Base-by-base conservation (phyloP, 371 early-diverging fungal genomes). In the Blastocladiella emersonii region DNA sequence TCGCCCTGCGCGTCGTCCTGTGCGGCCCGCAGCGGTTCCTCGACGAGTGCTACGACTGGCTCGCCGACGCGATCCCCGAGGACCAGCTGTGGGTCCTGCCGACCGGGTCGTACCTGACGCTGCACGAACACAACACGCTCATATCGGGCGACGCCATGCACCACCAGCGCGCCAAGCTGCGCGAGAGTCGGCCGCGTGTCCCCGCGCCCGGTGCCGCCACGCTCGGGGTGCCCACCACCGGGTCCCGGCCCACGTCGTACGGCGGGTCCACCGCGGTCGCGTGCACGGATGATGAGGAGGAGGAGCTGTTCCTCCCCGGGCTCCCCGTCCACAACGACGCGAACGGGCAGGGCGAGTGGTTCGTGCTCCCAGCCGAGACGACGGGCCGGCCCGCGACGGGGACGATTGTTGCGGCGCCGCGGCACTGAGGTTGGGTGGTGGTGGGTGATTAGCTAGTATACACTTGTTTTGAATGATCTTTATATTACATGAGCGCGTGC, bases 11-110 rank as follows among this genome's bases (percentile, higher is more conserved):
- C 13, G 32, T 51, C 1, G 53, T 8, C 30, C 30, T 51, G 30
- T 51, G 53, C 19, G 53, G 53, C 15, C 53, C 53, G 23, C 53
- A 51, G 32, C 30, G 30, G 53, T 51, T 51, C 53, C 53, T 51
- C 21, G 53, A 51, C 53, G 15, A 25, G 27, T 51, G 53, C 32
- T 51, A 51, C 53, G 53, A 51, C 15, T 25, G 30, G 53, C 17
- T 51, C 15, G 12, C 53, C 53, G 53, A 51, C 30, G 8, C 12
- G 13, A 32, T 51, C 8, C 30, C 27, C 53, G 53, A 51, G 3
- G 53, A 51, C 1, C 8, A 51, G 13, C 12, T 51, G 15, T 30
- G 30, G 34, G 13, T 51, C 21, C 30, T 51, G 53, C 53, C 53
- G 53, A 30, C 32, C 3, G 30, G 19, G 1, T 21, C 53, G 30